These are phyloP conservation scores for Sicyos baderoa DNA, from an alignment of 306 rosid genomes.

Conservation along the genomic window DNA sequence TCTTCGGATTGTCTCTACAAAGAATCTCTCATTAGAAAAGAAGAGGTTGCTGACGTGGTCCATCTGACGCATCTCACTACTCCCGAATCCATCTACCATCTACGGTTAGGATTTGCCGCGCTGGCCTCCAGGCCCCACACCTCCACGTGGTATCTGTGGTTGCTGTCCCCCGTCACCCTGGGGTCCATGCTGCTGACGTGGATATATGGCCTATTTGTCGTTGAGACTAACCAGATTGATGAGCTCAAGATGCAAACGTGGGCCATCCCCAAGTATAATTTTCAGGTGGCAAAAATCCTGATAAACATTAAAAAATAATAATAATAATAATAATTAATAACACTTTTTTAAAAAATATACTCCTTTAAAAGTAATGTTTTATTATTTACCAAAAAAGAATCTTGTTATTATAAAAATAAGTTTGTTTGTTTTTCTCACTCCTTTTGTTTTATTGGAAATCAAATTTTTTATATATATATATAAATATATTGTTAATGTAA, in stretches of 20 bases:
- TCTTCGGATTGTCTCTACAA: conserved; percentile 16
- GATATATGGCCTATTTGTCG: conserved; percentile 23
- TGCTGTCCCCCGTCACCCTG: conserved; percentile 32
- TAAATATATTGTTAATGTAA: no score
- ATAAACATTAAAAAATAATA: no score
- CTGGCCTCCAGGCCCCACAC: conserved; percentile 29
- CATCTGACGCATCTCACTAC: conserved; percentile 34
- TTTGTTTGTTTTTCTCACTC: no score
- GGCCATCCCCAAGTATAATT: conserved; percentile 29
- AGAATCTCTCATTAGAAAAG: conserved; percentile 16
- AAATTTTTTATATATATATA: no score
- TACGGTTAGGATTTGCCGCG: conserved; percentile 26
- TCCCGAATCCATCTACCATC: conserved; percentile 28
- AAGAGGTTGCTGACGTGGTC: conserved; percentile 28
- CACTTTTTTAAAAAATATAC: no score
- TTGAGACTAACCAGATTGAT: conserved; percentile 17
- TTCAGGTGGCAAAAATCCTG: conserved; percentile 2
- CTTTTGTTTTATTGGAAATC: no score
- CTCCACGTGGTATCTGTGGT: conserved; percentile 27
- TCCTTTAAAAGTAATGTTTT: no score
- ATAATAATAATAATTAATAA: no score
- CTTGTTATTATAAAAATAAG: no score
- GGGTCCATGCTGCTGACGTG: conserved; percentile 23
- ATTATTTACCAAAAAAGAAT: no score
- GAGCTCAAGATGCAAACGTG: conserved; percentile 30